A percentile compares a stretch with the other conserved stretches of the same genome.
These are phyloP conservation scores for Fomitopsis betulina DNA, from an alignment of 1,284 basidiomycete genomes.

Conservation along the genomic window DNA sequence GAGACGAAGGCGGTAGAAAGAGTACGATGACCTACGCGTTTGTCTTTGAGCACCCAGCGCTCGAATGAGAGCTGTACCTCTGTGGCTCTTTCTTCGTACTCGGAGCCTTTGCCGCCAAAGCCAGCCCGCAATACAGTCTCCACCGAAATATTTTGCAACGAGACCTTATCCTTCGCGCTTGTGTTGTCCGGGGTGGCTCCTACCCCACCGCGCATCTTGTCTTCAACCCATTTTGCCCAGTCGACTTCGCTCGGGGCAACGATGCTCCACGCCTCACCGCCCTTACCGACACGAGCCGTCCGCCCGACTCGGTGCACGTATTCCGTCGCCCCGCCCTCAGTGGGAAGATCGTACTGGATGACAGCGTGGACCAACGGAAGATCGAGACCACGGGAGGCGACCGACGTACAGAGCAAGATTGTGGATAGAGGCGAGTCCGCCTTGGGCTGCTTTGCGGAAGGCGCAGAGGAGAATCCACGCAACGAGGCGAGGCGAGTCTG, in stretches of 20 bases:
- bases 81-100: constrained; percentile 90
- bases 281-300: constrained; percentile 90
- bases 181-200: constrained; percentile 24
- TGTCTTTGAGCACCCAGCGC: constrained; percentile 81
- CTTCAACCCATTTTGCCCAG: constrained; percentile 88
- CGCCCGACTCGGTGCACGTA: constrained; percentile 97
- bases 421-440: constrained; percentile 40
- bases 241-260: constrained; percentile 81
- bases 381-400: constrained; percentile 97
- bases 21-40: constrained; percentile 50
- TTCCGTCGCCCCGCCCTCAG: constrained; percentile 94
- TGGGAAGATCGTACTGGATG: constrained; percentile 95
- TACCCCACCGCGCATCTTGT: constrained; percentile 60
- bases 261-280: constrained; percentile 90
- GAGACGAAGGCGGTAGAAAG: background rate
- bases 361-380: constrained; percentile 93
- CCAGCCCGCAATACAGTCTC: constrained; percentile 76
- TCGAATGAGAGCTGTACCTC: constrained; percentile 96
- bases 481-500: constrained; percentile 80
- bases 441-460: constrained; percentile 24
- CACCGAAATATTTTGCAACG: constrained; percentile 57
- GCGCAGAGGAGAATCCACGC: constrained; percentile 68
- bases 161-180: constrained; percentile 33
- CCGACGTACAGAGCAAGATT: constrained; percentile 91
- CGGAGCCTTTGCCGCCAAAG: constrained; percentile 78